Base-by-base conservation (phyloP, 2,329 filamentous ascomycete species). In the Fonsecaea pugnacius region DNA sequence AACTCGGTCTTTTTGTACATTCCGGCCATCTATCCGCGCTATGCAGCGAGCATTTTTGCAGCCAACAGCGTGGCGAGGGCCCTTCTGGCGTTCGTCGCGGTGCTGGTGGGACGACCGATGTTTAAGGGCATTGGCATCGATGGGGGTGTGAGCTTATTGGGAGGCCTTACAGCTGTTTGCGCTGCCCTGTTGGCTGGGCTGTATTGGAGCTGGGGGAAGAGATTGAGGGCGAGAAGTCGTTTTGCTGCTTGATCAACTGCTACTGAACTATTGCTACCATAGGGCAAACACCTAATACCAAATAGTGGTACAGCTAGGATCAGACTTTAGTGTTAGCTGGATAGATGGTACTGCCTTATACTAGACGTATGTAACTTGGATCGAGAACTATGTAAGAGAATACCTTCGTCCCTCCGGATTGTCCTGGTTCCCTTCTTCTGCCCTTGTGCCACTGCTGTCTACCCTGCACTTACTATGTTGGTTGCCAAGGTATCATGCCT, bases 1-100 rank as follows among this genome's bases (percentile, higher is more conserved):
- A 40, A 61, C 5, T 32, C 55, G 55, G 62, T 67, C 53, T 78
- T 80, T 62, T 60, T 78, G 33, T 78, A 79, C 57, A 71, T 79
- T n/a, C 71, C 75, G 1, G 50, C 73, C 2, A 71, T 70, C 7
- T 77, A 77, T 58, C 75, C 75, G 1, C 68, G 68, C 55, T 77
- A 77, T 38, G 71, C 73, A 5, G 75, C 73, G 1, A 74, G 72
- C 38, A 66, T 76, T 27, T 75, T 77, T 58, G 75, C 74, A 0
- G 72, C 70, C 3, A 77, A 75, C 60, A 73, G 74, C 56, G 70
- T 75, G 18, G 58, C 61, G 62, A 65, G 73, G 3, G 68, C 67
- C 43, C 65, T 67, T 3, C 65, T 74, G 21, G 74, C 73, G 35
- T 65, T 69, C 70, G 70, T 75, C 52, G 64, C 72, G 64, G 58